Evolutionary conservation across 345 rosid species (phyloP), one percentile per base, ranked within the genome.

Genomic region (Cardamine occulta): DNA sequence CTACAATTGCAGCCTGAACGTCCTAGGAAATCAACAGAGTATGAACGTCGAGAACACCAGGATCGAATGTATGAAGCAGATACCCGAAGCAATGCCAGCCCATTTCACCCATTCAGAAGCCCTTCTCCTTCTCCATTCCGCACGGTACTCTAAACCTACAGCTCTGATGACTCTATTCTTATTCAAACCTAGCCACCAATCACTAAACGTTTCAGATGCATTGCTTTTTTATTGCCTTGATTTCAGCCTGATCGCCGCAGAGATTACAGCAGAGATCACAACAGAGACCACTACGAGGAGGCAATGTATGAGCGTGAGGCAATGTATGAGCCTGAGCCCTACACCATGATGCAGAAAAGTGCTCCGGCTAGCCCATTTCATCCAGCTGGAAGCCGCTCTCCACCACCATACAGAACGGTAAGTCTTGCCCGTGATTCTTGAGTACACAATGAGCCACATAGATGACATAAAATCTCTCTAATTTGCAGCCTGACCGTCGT

Each of bases 121-220:
- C 79, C 74, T 51, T 61, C 79, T 53, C 79, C 79, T 53, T 76
- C 79, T 61, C 74, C 79, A 31, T 76, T 52, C 74, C 74, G 14
- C 21, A 76, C 79, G 63, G 79, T 76, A 68, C 63, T 49, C 39
- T 60, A 49, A 29, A 40, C 37, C 15, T 58, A 10, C 24, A 47
- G 17, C n/a, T 45, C 21, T 66, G 2, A 45, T 57, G 4, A 48
- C 39, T 28, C 3, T 14, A 10, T 19, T 34, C 19, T 5, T n/a
- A 35, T 35, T 56, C 58, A 44, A 17, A 63, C 24, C 44, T 6
- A 45, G 18, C 49, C 24, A 49, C 51, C 62, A 52, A 44, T 12
- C 71, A 74, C 78, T 66, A 61, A 37, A 53, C 44, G 14, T 37
- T 44, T 48, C 12, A 34, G 21, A 49, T 59, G 28, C 28, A 49